Conservation (phyloP, 2,329 filamentous ascomycete genomes). For the Pezicula neosporulosa region DNA sequence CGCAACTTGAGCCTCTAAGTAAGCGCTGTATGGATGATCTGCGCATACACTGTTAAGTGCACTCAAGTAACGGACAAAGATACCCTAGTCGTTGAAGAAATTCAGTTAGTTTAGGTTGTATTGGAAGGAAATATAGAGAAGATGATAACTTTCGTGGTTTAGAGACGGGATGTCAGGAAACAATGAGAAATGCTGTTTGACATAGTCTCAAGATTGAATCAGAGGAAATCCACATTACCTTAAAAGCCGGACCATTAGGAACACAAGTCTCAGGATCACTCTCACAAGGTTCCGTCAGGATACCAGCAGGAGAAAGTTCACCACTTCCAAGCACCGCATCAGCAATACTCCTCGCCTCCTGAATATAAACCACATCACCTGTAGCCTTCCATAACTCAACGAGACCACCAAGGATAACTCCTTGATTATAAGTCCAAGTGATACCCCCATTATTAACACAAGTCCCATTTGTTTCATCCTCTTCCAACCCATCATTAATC, state of each 20-base stretch:
- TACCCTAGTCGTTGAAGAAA: background rate
- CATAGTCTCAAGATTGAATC: too few relatives aligned
- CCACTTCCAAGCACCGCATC: background rate
- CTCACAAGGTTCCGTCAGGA: background rate
- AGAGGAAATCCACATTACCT: background rate
- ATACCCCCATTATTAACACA: conserved; percentile 41
- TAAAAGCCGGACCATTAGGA: background rate
- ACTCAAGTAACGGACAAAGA: background rate
- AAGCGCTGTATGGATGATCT: background rate
- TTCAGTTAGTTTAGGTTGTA: too few relatives aligned
- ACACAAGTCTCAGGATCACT: background rate
- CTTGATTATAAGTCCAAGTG: conserved; percentile 51
- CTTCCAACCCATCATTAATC: conserved; percentile 47
- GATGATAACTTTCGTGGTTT: too few relatives aligned
- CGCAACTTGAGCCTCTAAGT: background rate
- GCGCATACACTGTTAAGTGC: background rate
- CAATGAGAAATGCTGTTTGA: too few relatives aligned
- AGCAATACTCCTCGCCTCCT: background rate
- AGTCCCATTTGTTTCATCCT: conserved; percentile 16
- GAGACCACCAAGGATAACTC: conserved; percentile 52
- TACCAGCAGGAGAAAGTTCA: background rate
- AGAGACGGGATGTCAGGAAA: too few relatives aligned
- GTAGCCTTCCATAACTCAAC: conserved; percentile 35
- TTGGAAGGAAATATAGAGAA: too few relatives aligned
- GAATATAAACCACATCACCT: background rate